Evolutionary conservation across 2,329 filamentous ascomycete genomes (phyloP), one percentile per base, ranked within the genome.

Genomic region (Exophiala viscosa): DNA sequence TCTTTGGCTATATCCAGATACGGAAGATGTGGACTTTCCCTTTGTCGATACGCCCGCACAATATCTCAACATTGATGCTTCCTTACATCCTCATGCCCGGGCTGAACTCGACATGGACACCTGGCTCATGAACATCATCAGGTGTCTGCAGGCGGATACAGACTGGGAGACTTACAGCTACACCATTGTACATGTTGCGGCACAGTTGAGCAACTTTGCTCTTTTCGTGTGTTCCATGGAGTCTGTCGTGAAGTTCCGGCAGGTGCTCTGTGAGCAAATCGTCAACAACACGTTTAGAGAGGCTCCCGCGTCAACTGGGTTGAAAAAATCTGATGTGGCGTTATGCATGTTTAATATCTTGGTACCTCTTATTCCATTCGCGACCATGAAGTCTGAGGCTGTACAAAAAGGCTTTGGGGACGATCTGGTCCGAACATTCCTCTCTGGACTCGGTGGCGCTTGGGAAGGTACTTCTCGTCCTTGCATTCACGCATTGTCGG

Each of bases 131-230:
- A 78, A 84, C 9, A 76, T 95, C 34, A 80, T 89, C 20, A 77
- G 78, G n/a, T 73, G 93, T n/a, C 73, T 95, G 39, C 83, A 87
- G 59, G 79, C 84, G 50, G 87, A 86, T 36, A 81, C 83, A 43
- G 86, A 93, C 57, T 97, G 92, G 91, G 90, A 97, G 66, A 76
- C 95, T 1, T 96, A 95, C 74, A 92, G 89, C 69, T 96, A 92
- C 66, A 81, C 92, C 14, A 76, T 99, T 28, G 87, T 90, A 5
- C 88, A 96, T 67, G 74, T 96, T 8, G 88, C 90, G 1, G 86
- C 88, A 23, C 92, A 97, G 64, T 77, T 99, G 17, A 88, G 86
- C 68, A 99, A 99, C 62, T 90, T 93, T 65, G 85, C 88, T 10
- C 76, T 97, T 11, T 96, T 96, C 67, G 79, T 78, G 55, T 84